Evolutionary conservation across 495 filamentous ascomycete species (phyloP), one percentile per base, ranked within the genome.

Genomic region (Neurospora cerealis): DNA sequence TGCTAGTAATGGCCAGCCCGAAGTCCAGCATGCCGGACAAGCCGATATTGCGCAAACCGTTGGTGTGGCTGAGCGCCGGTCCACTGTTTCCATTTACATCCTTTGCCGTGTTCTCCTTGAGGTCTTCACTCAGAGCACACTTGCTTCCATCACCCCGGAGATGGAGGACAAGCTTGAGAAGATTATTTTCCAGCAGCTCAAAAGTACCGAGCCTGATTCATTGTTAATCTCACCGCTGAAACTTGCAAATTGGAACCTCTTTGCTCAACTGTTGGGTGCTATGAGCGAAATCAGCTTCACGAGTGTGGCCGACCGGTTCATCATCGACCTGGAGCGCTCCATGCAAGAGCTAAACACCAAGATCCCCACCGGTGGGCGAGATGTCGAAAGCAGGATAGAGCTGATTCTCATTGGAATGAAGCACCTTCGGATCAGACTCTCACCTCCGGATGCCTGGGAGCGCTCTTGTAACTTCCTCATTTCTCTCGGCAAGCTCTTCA

Each of bases 261-360:
- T 97, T 77, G 91, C 92, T 34, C 93, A 97, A 78, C 83, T 98
- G 21, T 85, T 99, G 13, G 96, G 96, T 17, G 94, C 93, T 34
- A 97, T 99, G 94, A 97, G 96, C 81, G 92, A 91, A 71, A 88
- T 93, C 75, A 93, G 95, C 78, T 97, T 99, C 81, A 83, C 89
- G 37, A 93, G 89, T 74, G 95, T 99, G 38, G 88, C 92, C 34
- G 88, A 90, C 71, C 89, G 93, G 32, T 99, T 96, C 79, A 82
- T 96, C 72, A 81, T 81, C 28, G 95, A 98, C 79, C 87, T 99
- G 5, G 91, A 93, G 70, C 87, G 86, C 28, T 90, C 89, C 11
- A 89, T 97, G 72, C 90, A 90, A 76, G 91, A 93, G 5, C 85
- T 94, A 72, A 83, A 84, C 4, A 77, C 87, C n/a, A 93, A 93